These are phyloP conservation scores for Solanum rostratum DNA, from an alignment of 257 asterid species.

Conservation along the genomic window DNA sequence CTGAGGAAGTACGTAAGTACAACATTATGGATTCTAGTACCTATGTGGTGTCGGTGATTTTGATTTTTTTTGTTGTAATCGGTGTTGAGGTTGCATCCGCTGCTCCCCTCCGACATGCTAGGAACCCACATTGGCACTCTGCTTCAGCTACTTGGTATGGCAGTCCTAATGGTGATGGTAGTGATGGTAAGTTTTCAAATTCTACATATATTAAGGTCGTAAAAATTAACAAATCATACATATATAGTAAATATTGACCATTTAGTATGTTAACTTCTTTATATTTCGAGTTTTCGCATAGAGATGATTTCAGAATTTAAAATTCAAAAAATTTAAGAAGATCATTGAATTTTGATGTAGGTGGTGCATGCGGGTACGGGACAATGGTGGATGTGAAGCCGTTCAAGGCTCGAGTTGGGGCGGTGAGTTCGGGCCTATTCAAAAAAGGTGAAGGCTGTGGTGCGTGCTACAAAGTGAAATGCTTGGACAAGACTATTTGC, in stretches of 20 bases:
- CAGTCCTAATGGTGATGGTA: slow-evolving; percentile 90
- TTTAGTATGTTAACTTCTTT: too few species aligned
- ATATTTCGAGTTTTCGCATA: background rate
- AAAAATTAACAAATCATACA: too few species aligned
- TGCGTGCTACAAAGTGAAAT: slow-evolving; percentile 81
- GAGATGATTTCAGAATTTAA: too few species aligned
- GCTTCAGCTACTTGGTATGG: slow-evolving; percentile 99
- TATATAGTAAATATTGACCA: too few species aligned
- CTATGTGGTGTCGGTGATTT: background rate
- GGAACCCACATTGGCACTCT: slow-evolving; percentile 44
- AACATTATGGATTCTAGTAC: slow-evolving; percentile 19
- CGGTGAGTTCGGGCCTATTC: slow-evolving; percentile 81
- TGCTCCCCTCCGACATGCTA: slow-evolving; percentile 10
- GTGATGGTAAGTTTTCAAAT: slow-evolving; percentile 31
- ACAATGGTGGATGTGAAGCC: slow-evolving; percentile 92
- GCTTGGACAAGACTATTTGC: slow-evolving; percentile 73
- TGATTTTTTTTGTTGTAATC: background rate
- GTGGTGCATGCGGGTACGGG: slow-evolving; percentile 97
- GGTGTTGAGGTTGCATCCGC: background rate
- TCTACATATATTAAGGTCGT: too few species aligned
- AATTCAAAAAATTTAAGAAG: too few species aligned
- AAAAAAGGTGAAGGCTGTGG: slow-evolving; percentile 93
- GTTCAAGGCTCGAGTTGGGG: slow-evolving; percentile 81
- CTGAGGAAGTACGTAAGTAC: background rate
- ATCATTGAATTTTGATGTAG: background rate